These are phyloP conservation scores for Claviceps sp. DNA, from an alignment of 2,329 filamentous ascomycete species.

Conservation along the genomic window DNA sequence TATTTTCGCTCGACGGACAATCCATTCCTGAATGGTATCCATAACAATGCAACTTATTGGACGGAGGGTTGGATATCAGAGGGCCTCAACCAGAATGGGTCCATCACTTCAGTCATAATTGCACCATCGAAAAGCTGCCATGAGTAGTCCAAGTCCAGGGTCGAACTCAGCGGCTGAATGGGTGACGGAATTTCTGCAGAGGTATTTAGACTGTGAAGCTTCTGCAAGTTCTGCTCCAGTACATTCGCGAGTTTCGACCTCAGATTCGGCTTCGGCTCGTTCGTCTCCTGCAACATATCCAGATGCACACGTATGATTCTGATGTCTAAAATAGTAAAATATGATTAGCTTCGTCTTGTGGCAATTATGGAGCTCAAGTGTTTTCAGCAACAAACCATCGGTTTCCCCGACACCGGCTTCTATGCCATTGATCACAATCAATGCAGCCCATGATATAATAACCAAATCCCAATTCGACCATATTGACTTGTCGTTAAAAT, in stretches of 20 bases:
- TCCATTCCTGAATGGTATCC: not conserved
- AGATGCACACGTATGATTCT: slow-evolving; percentile 17
- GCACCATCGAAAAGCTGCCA: slow-evolving; percentile 11
- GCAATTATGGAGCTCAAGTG: not conserved
- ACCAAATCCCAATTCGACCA: slow-evolving; percentile 31
- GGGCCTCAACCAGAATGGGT: slow-evolving; percentile 1
- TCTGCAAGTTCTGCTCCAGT: slow-evolving; percentile 15
- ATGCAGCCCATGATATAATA: slow-evolving; percentile 30
- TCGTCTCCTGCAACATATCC: slow-evolving; percentile 14
- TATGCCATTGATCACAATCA: slow-evolving; percentile 28
- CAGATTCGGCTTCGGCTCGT: slow-evolving; percentile 15
- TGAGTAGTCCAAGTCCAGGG: slow-evolving; percentile 7
- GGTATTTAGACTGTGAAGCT: slow-evolving; percentile 11
- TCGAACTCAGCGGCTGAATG: slow-evolving; percentile 6
- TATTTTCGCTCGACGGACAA: not conserved
- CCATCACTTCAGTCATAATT: slow-evolving; percentile 4
- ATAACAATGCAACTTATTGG: not conserved
- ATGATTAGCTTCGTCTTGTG: not conserved
- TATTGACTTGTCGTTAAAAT: slow-evolving; percentile 26
- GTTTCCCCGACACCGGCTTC: slow-evolving; percentile 25
- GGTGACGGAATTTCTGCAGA: not conserved
- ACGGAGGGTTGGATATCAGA: not conserved
- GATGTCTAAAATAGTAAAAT: slow-evolving; percentile 11
- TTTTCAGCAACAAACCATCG: slow-evolving; percentile 16
- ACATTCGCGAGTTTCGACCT: slow-evolving; percentile 5